phyloP scores from a whole-genome alignment of 1,284 basidiomycete species.

The Sporisorium sorghi region DNA sequence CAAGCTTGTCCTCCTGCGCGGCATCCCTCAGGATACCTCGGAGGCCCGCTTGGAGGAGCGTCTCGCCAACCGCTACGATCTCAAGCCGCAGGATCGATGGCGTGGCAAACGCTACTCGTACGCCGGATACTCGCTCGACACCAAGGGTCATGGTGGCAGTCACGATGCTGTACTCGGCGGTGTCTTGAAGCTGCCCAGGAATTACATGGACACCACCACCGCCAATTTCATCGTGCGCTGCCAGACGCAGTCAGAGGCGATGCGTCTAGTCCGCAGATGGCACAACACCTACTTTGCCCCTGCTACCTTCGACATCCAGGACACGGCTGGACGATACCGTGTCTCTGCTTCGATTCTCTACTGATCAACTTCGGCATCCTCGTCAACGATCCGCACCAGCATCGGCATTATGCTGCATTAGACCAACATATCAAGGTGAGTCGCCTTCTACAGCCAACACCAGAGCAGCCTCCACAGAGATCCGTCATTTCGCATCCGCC shows the following conservation, averaged over 20 bases:
- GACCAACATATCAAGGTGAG: slow-evolving; percentile 29
- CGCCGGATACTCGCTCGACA: slow-evolving; percentile 13
- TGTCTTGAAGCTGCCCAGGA: slow-evolving; percentile 30
- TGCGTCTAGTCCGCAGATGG: slow-evolving; percentile 57
- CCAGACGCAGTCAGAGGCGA: slow-evolving; percentile 43
- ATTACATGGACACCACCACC: slow-evolving; percentile 41
- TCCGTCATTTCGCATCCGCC: not conserved
- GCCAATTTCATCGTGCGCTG: slow-evolving; percentile 40
- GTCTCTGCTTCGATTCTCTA: slow-evolving; percentile 56
- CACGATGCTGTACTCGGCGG: slow-evolving; percentile 40
- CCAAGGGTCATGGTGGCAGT: slow-evolving; percentile 30
- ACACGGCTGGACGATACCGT: slow-evolving; percentile 53
- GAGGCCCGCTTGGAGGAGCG: slow-evolving; percentile 52
- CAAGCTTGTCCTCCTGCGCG: slow-evolving; percentile 49
- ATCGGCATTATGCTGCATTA: not conserved
- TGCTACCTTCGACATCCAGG: slow-evolving; percentile 50
- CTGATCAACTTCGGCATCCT: slow-evolving; percentile 8
- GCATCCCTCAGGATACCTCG: slow-evolving; percentile 49
- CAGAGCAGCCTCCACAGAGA: slow-evolving; percentile 2
- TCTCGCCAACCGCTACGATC: slow-evolving; percentile 43
- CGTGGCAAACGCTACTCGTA: slow-evolving; percentile 21
- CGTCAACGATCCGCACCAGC: slow-evolving; percentile 4
- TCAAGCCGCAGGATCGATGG: slow-evolving; percentile 41
- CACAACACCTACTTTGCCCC: slow-evolving; percentile 57
- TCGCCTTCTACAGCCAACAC: slow-evolving; percentile 28